phyloP scores from a whole-genome alignment of 1,284 basidiomycete species.

The Singerocomus rubriflavus region DNA sequence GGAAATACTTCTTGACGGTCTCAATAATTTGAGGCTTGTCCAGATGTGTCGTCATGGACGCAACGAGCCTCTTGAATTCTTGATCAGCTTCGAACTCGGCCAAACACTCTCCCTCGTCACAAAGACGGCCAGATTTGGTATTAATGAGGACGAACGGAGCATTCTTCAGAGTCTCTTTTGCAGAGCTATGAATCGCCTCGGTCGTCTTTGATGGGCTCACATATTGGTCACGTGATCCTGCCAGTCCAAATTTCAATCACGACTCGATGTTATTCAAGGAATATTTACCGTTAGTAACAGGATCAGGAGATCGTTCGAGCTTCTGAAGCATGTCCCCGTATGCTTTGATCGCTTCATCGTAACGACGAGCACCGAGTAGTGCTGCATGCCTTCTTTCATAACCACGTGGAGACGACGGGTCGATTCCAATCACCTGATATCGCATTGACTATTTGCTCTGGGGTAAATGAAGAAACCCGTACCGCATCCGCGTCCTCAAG shows the following conservation, averaged over 20 bases:
- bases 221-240: background rate
- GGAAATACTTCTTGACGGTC: too few species aligned
- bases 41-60: too few species aligned
- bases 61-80: too few species aligned
- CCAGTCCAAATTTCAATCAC: background rate
- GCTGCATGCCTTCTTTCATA: background rate
- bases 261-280: too few species aligned
- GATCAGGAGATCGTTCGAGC: too few species aligned
- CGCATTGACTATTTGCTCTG: background rate
- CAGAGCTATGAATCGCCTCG: background rate
- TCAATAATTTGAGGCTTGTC: too few species aligned
- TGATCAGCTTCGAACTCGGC: too few species aligned
- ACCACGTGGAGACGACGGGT: background rate
- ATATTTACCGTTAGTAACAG: too few species aligned
- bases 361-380: too few species aligned
- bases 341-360: too few species aligned
- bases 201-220: background rate
- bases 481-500: slow-evolving; percentile 3
- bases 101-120: too few species aligned
- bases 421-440: background rate
- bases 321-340: too few species aligned
- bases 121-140: background rate
- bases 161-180: background rate
- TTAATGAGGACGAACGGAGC: background rate
- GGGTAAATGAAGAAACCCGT: background rate